A percentile compares a stretch with the other conserved stretches of the same genome.
These are phyloP conservation scores for Diaporthe sp. DNA, from an alignment of 2,329 filamentous ascomycete genomes.

Conservation along the genomic window DNA sequence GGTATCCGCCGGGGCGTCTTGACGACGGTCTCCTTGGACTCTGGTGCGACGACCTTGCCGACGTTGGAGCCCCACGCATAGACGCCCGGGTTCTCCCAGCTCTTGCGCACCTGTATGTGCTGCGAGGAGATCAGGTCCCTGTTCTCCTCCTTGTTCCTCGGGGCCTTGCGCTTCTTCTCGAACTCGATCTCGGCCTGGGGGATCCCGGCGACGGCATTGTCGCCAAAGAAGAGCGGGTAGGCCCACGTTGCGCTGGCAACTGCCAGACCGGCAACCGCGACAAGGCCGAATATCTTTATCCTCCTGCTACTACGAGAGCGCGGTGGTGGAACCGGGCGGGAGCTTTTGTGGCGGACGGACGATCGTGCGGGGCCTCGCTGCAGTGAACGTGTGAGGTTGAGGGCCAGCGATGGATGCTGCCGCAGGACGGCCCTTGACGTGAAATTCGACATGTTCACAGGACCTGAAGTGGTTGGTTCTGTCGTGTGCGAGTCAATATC, in stretches of 20 bases:
- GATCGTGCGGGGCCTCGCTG: conserved; percentile 14
- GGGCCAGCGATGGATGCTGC: conserved; percentile 14
- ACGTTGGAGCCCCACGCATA: conserved; percentile 94
- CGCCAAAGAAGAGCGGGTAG: conserved; percentile 33
- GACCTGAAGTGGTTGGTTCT: not conserved
- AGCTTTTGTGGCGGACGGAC: conserved; percentile 26
- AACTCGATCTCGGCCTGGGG: conserved; percentile 69
- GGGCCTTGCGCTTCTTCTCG: conserved; percentile 71
- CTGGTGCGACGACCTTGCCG: conserved; percentile 86
- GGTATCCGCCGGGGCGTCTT: conserved; percentile 82
- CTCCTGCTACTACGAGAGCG: not conserved
- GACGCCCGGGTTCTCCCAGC: conserved; percentile 84
- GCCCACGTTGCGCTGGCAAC: conserved; percentile 26
- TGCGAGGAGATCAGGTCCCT: conserved; percentile 84
- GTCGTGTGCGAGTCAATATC: not conserved
- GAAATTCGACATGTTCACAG: conserved; percentile 27
- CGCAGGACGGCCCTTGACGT: conserved; percentile 27
- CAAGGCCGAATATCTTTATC: conserved; percentile 14
- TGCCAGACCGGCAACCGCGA: conserved; percentile 12
- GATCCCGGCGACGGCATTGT: conserved; percentile 35
- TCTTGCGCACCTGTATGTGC: conserved; percentile 87
- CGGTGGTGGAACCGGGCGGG: conserved; percentile 20
- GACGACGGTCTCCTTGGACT: conserved; percentile 79
- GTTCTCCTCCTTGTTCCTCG: conserved; percentile 75
- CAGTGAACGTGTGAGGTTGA: conserved; percentile 1